Evolutionary conservation across 2,329 filamentous ascomycete genomes (phyloP), one percentile per base, ranked within the genome.

Genomic region (Sporothrix phasma): DNA sequence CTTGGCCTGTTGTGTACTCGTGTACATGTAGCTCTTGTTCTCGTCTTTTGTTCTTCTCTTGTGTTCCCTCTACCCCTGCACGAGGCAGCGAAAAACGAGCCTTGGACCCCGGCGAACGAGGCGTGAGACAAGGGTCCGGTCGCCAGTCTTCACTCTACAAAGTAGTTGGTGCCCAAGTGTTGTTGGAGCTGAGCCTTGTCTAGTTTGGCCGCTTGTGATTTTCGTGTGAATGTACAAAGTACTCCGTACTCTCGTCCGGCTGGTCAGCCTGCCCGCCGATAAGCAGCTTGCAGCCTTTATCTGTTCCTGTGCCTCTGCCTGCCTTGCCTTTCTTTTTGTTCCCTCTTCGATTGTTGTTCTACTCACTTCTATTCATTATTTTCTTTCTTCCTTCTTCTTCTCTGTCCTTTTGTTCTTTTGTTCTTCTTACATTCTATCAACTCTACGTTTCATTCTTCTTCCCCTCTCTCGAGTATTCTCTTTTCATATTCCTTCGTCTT

Each of bases 231-330:
- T 37, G 34, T n/a, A n/a, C n/a, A n/a, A n/a, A n/a, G n/a, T n/a
- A n/a, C n/a, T n/a, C n/a, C n/a, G n/a, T n/a, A 37, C 34, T 37
- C 34, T 37, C 17, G 51, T 61, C 43, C 43, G 24, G 26, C 29
- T 61, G 58, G 58, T 24, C 41, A 61, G 58, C 58, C 58, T 61
- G 51, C 37, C 17, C n/a, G 47, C 29, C 29, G 58, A 61, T 61
- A 56, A 56, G 37, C 37, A n/a, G 37, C 22, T n/a, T 43, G 37
- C 13, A 26, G 22, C 22, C 54, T 26, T 43, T 58, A 26, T 58
- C 37, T 47, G 2, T 17, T 43, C n/a, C n/a, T n/a, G n/a, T n/a
- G n/a, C n/a, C n/a, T n/a, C n/a, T n/a, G n/a, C n/a, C n/a, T n/a
- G n/a, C n/a, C n/a, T n/a, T n/a, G n/a, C n/a, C n/a, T 37, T 49